Evolutionary conservation across 2,329 filamentous ascomycete genomes (phyloP).

Genomic region (Pseudocercospora pini-densiflorae): DNA sequence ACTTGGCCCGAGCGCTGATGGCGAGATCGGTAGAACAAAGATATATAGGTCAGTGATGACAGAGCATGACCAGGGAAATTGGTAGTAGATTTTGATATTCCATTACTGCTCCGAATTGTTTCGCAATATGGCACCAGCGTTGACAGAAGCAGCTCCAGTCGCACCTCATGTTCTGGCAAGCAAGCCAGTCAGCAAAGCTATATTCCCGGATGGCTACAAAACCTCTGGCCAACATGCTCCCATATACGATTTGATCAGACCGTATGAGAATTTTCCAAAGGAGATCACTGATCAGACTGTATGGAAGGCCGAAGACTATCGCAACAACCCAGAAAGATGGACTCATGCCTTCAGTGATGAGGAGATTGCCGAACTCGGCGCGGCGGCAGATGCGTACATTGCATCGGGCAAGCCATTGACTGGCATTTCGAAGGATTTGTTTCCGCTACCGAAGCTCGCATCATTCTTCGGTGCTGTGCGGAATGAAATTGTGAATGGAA

Average conservation of each 20-base stretch:
- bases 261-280: conserved; percentile 72
- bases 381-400: conserved; percentile 72
- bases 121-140: conserved; percentile 27
- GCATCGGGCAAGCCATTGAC: conserved; percentile 68
- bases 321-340: conserved; percentile 69
- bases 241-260: conserved; percentile 64
- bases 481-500: conserved; percentile 74
- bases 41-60: conserved; percentile 3
- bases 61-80: neutral
- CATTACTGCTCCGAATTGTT: neutral
- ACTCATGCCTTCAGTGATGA: conserved; percentile 69
- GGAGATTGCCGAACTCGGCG: conserved; percentile 70
- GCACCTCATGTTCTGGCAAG: conserved; percentile 25
- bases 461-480: conserved; percentile 61
- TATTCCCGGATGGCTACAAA: conserved; percentile 69
- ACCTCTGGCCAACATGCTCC: conserved; percentile 76
- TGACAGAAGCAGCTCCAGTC: conserved; percentile 19
- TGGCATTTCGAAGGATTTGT: conserved; percentile 69
- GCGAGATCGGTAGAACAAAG: neutral
- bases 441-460: conserved; percentile 64
- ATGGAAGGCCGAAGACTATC: conserved; percentile 71
- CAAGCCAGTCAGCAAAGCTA: conserved; percentile 45
- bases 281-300: conserved; percentile 73
- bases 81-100: neutral
- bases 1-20: conserved; percentile 2